phyloP scores from a whole-genome alignment of 108 stramenopile genomes.

The Phaeodactylum tricornutum region DNA sequence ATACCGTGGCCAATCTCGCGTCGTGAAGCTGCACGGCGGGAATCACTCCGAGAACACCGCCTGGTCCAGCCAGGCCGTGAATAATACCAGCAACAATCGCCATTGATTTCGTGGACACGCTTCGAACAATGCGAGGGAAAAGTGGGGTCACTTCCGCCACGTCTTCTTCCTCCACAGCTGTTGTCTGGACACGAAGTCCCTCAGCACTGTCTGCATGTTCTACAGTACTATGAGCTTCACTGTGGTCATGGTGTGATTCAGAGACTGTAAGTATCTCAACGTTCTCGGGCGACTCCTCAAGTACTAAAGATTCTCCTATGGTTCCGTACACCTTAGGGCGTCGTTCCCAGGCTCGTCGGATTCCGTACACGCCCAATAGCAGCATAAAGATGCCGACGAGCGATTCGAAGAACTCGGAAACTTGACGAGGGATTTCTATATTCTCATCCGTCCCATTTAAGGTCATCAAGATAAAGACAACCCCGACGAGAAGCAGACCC shows the following conservation, averaged over 20 bases:
- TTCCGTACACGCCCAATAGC: slow-evolving; percentile 36
- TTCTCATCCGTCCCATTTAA: not conserved
- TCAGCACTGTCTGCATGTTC: too few species aligned
- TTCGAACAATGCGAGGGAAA: too few species aligned
- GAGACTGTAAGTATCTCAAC: not conserved
- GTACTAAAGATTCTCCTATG: not conserved
- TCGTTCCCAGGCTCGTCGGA: slow-evolving; percentile 24
- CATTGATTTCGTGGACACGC: slow-evolving; percentile 9
- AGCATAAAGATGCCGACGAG: slow-evolving; percentile 69
- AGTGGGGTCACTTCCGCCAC: not conserved
- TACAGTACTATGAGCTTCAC: not conserved
- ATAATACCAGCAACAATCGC: slow-evolving; percentile 42
- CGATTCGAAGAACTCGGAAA: slow-evolving; percentile 30
- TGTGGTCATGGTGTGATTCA: not conserved
- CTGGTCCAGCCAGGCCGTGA: slow-evolving; percentile 71
- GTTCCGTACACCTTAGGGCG: not conserved
- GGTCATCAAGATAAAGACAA: slow-evolving; percentile 20
- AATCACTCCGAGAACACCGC: slow-evolving; percentile 66
- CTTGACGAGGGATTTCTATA: slow-evolving; percentile 23
- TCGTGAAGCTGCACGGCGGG: slow-evolving; percentile 63
- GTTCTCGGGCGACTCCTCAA: not conserved
- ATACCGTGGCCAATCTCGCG: slow-evolving; percentile 25
- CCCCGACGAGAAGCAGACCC: slow-evolving; percentile 51
- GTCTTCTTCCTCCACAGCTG: not conserved
- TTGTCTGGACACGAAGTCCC: too few species aligned